Evolutionary conservation across 768 basidiomycete species (phyloP), one percentile per base, ranked within the genome.

Genomic region (Chalciporus piperatus): DNA sequence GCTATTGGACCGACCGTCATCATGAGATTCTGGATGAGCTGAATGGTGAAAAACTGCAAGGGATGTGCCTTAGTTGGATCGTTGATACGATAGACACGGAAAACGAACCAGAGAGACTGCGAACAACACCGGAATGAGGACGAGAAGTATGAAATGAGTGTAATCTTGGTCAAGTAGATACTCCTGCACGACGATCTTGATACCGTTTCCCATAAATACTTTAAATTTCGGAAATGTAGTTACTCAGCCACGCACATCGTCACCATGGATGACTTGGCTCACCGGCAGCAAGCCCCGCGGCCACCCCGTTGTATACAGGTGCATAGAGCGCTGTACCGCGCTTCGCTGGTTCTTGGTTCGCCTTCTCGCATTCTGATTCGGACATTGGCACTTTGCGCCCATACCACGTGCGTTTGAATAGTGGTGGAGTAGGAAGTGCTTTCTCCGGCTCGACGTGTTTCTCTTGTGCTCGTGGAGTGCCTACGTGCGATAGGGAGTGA

Each of bases 181-280:
- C 60, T 83, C 80, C 19, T 71, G 63, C 9, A 93, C 54, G 33
- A 93, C 63, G 4, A 77, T 80, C 55, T 80, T 82, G 59, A 86
- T 41, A 42, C 82, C 83, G 59, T 81, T 84, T 0, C 83, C 82
- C 12, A 86, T 74, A 60, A 88, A 87, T 32, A 84, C 81, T 58
- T 78, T 68, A 4, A 75, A 0, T n/a, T n/a, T n/a, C n/a, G n/a
- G n/a, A 33, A 27, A 10, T 2, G 4, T 14, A n/a, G 47, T 55
- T 48, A 41, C 38, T 58, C 6, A 42, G 22, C 19, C 6, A 28
- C 28, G 3, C 9, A 23, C n/a, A 41, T 41, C 14, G 13, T 7
- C 10, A 13, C 30, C 22, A 4, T 0, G 5, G 27, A 27, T 4
- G 13, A 9, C 11, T 0, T 33, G 22, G 39, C 62, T 16, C 45